Evolutionary conservation across 1,284 basidiomycete genomes (phyloP), one percentile per base, ranked within the genome.

Genomic region (Ceratobasidium sp.): DNA sequence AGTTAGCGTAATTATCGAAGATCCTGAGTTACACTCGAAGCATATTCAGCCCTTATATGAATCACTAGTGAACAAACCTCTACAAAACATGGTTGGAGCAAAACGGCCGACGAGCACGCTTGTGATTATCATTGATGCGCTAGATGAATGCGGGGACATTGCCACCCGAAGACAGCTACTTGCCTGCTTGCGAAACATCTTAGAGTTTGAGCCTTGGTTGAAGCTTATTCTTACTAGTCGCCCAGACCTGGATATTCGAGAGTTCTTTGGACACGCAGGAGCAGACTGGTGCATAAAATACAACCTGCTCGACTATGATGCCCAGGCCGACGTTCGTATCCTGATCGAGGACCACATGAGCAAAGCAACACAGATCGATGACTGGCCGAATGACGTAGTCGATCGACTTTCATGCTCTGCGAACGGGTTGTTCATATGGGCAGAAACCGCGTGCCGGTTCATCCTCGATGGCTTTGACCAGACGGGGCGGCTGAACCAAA

Each of bases 181-280:
- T n/a, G 39, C 2, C 1, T 56, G 18, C 28, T 20, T 61, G 3
- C 39, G n/a, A 7, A 13, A 23, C 20, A 53, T 71, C 4, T 64
- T 13, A 6, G 2, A 64, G 15, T 28, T 64, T 42, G 67, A 40
- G 23, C 26, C 56, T 1, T 49, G 40, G 4, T 28, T 78, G 13
- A 55, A 60, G 20, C 20, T 78, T 33, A 46, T 78, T 33, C 46
- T 78, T 20, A 78, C 77, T 12, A 78, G 77, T 28, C 77, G 77
- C 2, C 66, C 67, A n/a, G 53, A 70, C 15, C 20, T 28, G 39
- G 40, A 58, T 6, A 60, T 78, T 18, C 46, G 23, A 44, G 10
- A 23, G 1, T 39, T n/a, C n/a, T 71, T 71, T 28, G 39, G 20
- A 5, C 5, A 39, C 28, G 7, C 20, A 1, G 55, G 10, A 15